phyloP scores from a whole-genome alignment of 31 red algal genomes.

The Asparagopsis taxiformis region DNA sequence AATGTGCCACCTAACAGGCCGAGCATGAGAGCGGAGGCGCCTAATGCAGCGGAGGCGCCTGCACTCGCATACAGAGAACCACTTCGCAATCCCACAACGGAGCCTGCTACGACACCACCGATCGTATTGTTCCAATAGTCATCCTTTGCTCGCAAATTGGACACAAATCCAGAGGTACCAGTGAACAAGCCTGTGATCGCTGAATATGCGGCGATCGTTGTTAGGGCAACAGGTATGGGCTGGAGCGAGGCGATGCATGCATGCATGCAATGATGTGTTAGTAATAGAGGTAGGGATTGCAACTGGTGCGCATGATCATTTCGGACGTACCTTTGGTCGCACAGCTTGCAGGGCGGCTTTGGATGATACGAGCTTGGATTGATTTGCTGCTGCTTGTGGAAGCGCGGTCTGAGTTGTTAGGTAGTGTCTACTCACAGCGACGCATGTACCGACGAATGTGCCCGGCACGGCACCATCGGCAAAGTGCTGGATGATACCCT shows the following conservation, averaged over 20 bases:
- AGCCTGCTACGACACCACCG: background rate
- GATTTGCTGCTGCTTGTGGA: background rate
- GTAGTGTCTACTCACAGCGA: background rate
- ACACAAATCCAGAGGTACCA: background rate
- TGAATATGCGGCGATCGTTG: slow-evolving; percentile 6
- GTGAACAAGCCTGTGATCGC: slow-evolving; percentile 7
- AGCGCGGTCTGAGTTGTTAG: background rate
- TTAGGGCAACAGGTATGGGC: slow-evolving; percentile 1
- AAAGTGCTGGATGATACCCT: background rate
- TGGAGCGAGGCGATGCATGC: background rate
- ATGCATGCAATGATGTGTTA: no score
- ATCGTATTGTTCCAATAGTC: slow-evolving; percentile 20
- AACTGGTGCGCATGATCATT: no score
- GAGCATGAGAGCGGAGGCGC: background rate
- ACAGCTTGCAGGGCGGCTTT: slow-evolving; percentile 9
- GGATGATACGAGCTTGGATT: background rate
- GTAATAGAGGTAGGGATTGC: no score
- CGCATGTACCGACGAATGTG: background rate
- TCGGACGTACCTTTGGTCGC: slow-evolving; percentile 18
- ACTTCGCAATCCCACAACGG: slow-evolving; percentile 10
- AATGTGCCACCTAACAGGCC: slow-evolving; percentile 7
- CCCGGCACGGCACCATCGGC: slow-evolving; percentile 16
- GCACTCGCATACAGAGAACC: background rate
- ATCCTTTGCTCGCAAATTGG: slow-evolving; percentile 6
- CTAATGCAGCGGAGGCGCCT: slow-evolving; percentile 1